Evolutionary conservation across 148 eudicot genomes (phyloP), one percentile per base, ranked within the genome.

Genomic region (Oxyria digyna): DNA sequence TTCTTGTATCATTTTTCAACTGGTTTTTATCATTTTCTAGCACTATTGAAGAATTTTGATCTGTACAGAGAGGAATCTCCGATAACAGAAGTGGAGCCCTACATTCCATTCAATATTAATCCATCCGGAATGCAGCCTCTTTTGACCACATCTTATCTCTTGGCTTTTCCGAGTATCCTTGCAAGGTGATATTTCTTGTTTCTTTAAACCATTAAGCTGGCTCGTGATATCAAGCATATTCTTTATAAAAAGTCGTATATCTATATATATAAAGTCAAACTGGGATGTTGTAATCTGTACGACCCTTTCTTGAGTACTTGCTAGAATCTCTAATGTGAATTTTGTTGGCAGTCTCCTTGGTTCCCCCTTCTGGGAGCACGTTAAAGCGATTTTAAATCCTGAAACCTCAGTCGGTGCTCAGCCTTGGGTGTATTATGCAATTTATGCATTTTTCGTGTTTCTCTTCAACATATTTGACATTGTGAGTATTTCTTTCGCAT

Each of bases 111-210:
- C 79, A 90, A 94, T 79, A 90, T 94, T 69, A 94, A 94, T 77
- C 98, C 97, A 72, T 77, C 98, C 1, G 98, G 98, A 81, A 94
- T 94, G 98, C 98, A 94, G 79, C 98, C 98, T 67, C 78, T 94
- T 73, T 89, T 94, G 57, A 85, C 92, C 40, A 88, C 98, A 52
- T 65, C 96, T 23, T 90, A 94, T 83, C 87, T 90, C 64, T 78
- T 94, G 91, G 92, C 91, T 27, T 78, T 94, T 76, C 98, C 98
- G 0, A 71, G 89, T 81, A 90, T 94, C 46, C 78, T 94, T 49
- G 97, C 97, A 74, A 85, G 98, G 98, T 94, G 68, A 33, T 48
- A 26, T 42, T 70, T 31, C 49, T 69, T 18, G 29, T 35, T 37
- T 14, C 6, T 21, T 59, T 26, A 15, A 11, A 62, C 4, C 4